phyloP scores from a whole-genome alignment of 2,329 filamentous ascomycete species.

The Curvularia hawaiiensis region DNA sequence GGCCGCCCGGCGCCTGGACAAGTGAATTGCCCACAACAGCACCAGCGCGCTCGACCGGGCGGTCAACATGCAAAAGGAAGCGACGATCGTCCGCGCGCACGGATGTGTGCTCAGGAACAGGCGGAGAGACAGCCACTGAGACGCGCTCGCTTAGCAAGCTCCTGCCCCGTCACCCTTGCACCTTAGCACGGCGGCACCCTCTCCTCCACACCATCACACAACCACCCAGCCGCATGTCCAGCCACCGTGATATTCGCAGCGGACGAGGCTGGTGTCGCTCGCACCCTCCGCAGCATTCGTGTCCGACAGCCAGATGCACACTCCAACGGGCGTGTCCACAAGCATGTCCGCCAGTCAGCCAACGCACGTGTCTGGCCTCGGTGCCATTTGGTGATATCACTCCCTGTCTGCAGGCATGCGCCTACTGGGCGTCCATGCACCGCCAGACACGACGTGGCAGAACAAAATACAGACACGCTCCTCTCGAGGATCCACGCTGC shows the following conservation, averaged over 20 bases:
- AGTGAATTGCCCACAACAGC: constrained; percentile 12
- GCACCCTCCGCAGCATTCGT: not conserved
- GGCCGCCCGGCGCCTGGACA: constrained; percentile 16
- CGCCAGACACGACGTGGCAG: constrained; percentile 8
- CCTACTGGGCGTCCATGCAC: constrained; percentile 8
- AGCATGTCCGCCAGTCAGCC: not conserved
- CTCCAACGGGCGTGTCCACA: not conserved
- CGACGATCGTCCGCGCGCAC: constrained; percentile 21
- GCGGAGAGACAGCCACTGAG: constrained; percentile 11
- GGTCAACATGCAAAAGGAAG: constrained; percentile 16
- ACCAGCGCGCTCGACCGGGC: not conserved
- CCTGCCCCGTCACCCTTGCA: constrained; percentile 1
- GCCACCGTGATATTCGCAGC: constrained; percentile 1
- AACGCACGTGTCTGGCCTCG: constrained; percentile 13
- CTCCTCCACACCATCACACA: not conserved
- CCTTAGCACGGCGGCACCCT: too few relatives aligned
- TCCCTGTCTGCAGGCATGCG: constrained; percentile 5
- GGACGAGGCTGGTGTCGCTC: not conserved
- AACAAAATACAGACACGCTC: constrained; percentile 7
- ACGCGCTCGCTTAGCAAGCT: constrained; percentile 18
- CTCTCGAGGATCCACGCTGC: constrained; percentile 6
- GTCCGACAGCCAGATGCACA: not conserved
- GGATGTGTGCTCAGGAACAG: constrained; percentile 14
- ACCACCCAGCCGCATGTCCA: not conserved
- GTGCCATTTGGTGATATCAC: constrained; percentile 7